Conservation (phyloP, 2,329 filamentous ascomycete species). For the Cyclaneusma minus region DNA sequence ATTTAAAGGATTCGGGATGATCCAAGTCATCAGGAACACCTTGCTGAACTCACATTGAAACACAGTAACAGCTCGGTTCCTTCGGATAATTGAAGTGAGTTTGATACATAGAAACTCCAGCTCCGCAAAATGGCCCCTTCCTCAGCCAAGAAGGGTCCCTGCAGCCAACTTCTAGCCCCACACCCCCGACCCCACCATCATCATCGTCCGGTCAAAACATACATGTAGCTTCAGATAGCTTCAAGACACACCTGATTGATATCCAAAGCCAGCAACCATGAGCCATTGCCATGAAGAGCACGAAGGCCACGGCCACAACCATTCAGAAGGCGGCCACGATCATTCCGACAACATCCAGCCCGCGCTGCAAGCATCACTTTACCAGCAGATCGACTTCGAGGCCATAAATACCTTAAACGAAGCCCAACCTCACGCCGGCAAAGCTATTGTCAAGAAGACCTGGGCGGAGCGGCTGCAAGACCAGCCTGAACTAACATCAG, state of each 20-base stretch:
- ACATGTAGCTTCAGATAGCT: no score
- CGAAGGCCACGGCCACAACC: slow-evolving; percentile 28
- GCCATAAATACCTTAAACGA: slow-evolving; percentile 79
- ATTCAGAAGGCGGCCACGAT: slow-evolving; percentile 68
- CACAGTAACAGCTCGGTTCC: slow-evolving; percentile 1
- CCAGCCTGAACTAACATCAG: slow-evolving; percentile 65
- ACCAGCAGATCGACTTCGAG: slow-evolving; percentile 84
- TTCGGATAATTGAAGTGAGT: no score
- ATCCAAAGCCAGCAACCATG: slow-evolving; percentile 10
- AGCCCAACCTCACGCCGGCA: slow-evolving; percentile 48
- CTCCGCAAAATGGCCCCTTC: no score
- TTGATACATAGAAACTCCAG: no score
- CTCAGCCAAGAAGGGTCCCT: no score
- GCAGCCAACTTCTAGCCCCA: no score
- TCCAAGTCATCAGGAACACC: no score
- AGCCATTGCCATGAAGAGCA: slow-evolving; percentile 30
- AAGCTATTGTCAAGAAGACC: slow-evolving; percentile 71
- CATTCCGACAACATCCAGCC: slow-evolving; percentile 88
- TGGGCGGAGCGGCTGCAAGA: slow-evolving; percentile 66
- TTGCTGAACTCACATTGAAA: background rate
- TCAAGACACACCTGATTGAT: no score
- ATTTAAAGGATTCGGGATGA: no score
- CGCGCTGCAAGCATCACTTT: slow-evolving; percentile 78
- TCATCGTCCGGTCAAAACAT: no score
- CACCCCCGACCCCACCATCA: no score